Evolutionary conservation across 179 eudicot genomes (phyloP), one percentile per base, ranked within the genome.

Genomic region (Silene noctiflora): DNA sequence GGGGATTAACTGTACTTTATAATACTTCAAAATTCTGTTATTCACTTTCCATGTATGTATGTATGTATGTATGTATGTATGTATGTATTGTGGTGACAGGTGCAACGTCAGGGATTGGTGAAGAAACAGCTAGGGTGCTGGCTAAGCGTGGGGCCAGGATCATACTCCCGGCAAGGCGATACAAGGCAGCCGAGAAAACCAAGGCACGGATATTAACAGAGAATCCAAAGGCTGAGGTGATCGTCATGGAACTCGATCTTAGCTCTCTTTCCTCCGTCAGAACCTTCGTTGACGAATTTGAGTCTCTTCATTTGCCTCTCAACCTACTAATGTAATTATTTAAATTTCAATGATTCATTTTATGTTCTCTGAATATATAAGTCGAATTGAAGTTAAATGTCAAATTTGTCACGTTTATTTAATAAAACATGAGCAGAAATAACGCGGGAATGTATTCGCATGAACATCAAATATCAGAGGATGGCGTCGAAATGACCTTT

Each of bases 401-500:
- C 11, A 8, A 39, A 39, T 7, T 39, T 39, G 2, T 33, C 0
- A 33, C 39, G 39, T 61, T 4, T 22, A 31, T 33, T 33, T 14
- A 59, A 21, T n/a, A n/a, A 21, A 69, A 69, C 46, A 20, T 51
- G 16, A 22, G 55, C 85, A 85, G 88, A 85, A 85, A 85, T 72
- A 85, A 85, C 72, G 88, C 88, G 48, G 88, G 86, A 16, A 83
- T 61, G 70, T 85, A 83, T 75, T 81, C 86, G 73, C 78, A 76
- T 77, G 75, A 55, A 2, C 86, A 85, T 78, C 86, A 75, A 61
- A 73, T 85, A 66, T 78, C 88, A 1, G 77, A 85, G 72, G 86
- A 85, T 13, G 88, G 86, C 17, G 61, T 85, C 48, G 88, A 85
- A 84, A 81, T 85, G 86, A 83, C 88, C 60, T 85, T 85, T 42